Evolutionary conservation across 2,329 filamentous ascomycete species (phyloP), one percentile per base, ranked within the genome.

Genomic region (Zasmidium cellare): DNA sequence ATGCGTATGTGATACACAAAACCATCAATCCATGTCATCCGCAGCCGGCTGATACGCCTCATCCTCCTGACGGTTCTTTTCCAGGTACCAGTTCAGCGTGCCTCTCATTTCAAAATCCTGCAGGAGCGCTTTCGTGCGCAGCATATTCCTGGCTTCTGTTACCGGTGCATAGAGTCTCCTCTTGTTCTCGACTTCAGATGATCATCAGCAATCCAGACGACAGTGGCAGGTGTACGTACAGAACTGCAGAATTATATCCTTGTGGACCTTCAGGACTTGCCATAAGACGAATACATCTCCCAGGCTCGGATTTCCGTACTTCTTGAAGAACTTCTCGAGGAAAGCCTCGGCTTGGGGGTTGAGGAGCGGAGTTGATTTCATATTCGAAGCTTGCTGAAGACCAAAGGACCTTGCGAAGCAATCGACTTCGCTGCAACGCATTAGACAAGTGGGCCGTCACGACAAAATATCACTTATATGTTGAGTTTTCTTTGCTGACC

Each of bases 151-250:
- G 16, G 20, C 49, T 2, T 44, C 23, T 9, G 41, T 46, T 2
- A 22, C 9, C 2, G 12, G 20, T n/a, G 14, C 14, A 20, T 3
- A 1, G 12, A 45, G 2, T 22, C 11, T 31, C 9, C 9, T 1
- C 46, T 57, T 57, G 25, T 18, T 5, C 28, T 49, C 46, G 50
- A 53, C 55, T 57, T 25, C 16, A 44, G 3, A 1, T 44, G 46
- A 48, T 57, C 35, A 59, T 54, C 25, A 19, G n/a, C n/a, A n/a
- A n/a, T n/a, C n/a, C n/a, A n/a, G n/a, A n/a, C n/a, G n/a, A n/a
- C n/a, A n/a, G n/a, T n/a, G n/a, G n/a, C n/a, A n/a, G n/a, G n/a
- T 51, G 24, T 55, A 60, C 64, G 59, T 51, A 67, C 63, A 65
- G 56, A 57, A 67, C 19, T 53, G 20, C 22, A 46, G 45, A 22